Evolutionary conservation across 306 rosid species (phyloP).

Genomic region (Citrullus colocynthis): DNA sequence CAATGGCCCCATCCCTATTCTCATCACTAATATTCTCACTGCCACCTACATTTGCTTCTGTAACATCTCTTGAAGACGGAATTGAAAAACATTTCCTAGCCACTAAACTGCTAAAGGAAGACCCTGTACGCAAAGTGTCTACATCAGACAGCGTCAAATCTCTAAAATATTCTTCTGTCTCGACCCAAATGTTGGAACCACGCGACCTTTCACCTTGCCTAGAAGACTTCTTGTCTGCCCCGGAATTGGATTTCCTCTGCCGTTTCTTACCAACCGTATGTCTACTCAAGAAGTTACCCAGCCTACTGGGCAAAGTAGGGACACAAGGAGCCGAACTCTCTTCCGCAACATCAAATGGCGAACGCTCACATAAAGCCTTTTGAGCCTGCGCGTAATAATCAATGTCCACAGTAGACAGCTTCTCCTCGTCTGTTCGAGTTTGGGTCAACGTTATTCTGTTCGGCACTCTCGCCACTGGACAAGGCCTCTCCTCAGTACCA

Average conservation of each 20-base stretch:
- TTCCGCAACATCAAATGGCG: constrained; percentile 56
- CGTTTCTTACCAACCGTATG: constrained; percentile 54
- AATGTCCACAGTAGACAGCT: constrained; percentile 14
- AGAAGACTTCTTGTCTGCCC: constrained; percentile 55
- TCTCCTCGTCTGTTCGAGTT: constrained; percentile 15
- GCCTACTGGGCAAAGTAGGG: constrained; percentile 54
- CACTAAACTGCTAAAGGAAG: constrained; percentile 29
- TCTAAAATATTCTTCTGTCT: constrained; percentile 71
- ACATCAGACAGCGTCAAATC: constrained; percentile 53
- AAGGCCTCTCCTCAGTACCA: constrained; percentile 36
- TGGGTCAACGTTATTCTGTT: constrained; percentile 22
- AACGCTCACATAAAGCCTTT: constrained; percentile 62
- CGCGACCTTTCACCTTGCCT: constrained; percentile 36
- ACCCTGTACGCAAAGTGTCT: constrained; percentile 40
- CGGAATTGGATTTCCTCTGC: constrained; percentile 62
- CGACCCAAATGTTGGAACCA: constrained; percentile 47
- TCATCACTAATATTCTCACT: constrained; percentile 4
- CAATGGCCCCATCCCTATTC: constrained; percentile 5
- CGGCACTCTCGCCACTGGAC: constrained; percentile 34
- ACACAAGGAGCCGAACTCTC: constrained; percentile 43
- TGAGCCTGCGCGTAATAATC: constrained; percentile 67
- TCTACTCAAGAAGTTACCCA: constrained; percentile 52
- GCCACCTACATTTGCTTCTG: constrained; percentile 13
- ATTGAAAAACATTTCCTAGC: constrained; percentile 33
- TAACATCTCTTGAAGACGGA: constrained; percentile 28